Percentiles rank a stretch among this genome's conserved stretches.
Conservation (phyloP, 1,139 yeast genomes). For the Diutina neorugosa region DNA sequence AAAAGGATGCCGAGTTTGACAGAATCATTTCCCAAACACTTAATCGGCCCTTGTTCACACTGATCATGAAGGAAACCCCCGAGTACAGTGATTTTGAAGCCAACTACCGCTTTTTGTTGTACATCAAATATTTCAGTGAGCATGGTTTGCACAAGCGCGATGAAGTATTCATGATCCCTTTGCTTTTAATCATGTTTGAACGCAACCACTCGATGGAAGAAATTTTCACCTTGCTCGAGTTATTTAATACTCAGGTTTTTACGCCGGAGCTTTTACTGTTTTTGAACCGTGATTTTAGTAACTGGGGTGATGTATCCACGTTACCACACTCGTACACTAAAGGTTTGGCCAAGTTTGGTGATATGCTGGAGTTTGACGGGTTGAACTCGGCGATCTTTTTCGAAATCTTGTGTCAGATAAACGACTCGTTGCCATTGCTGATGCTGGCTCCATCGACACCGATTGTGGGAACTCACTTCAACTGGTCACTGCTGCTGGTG, state of each 20-base stretch:
- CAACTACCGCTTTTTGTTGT: slow-evolving; percentile 21
- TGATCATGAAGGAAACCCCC: slow-evolving; percentile 13
- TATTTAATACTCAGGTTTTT: slow-evolving; percentile 23
- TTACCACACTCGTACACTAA: slow-evolving; percentile 14
- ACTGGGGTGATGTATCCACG: slow-evolving; percentile 16
- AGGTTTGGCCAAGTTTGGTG: slow-evolving; percentile 14
- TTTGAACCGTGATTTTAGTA: slow-evolving; percentile 16
- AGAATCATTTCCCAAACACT: slow-evolving; percentile 15
- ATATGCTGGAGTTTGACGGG: slow-evolving; percentile 21
- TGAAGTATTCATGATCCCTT: slow-evolving; percentile 28
- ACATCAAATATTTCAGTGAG: slow-evolving; percentile 23
- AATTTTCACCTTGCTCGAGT: slow-evolving; percentile 21
- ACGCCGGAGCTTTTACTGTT: slow-evolving; percentile 16
- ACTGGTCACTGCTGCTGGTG: neutral
- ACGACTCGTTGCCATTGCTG: slow-evolving; percentile 32
- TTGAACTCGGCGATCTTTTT: slow-evolving; percentile 20
- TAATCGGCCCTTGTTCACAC: slow-evolving; percentile 21
- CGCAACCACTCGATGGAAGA: slow-evolving; percentile 14
- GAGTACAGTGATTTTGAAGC: slow-evolving; percentile 11
- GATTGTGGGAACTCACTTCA: slow-evolving; percentile 10
- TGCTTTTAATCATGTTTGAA: slow-evolving; percentile 21
- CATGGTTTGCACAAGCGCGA: slow-evolving; percentile 30
- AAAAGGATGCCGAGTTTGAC: slow-evolving; percentile 25
- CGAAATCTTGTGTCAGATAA: slow-evolving; percentile 25
- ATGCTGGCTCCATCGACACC: slow-evolving; percentile 36